A percentile compares a stretch with the other conserved stretches of the same genome.
These are phyloP conservation scores for Xylaria sp. DNA, from an alignment of 2,329 filamentous ascomycete species.

Conservation along the genomic window DNA sequence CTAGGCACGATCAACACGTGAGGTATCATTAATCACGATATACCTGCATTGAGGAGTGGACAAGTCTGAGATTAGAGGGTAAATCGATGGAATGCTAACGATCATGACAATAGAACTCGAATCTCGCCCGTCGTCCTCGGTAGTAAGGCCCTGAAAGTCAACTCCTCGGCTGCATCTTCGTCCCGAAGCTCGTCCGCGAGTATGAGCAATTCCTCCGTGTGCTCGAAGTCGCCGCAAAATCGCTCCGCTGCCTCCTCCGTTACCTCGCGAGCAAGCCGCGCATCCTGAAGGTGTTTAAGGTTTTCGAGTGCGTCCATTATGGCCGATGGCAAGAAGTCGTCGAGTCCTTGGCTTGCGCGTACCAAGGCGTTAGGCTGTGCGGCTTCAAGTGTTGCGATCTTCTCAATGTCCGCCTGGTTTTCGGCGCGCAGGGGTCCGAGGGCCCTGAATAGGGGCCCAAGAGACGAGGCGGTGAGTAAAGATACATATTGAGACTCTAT, in stretches of 20 bases:
- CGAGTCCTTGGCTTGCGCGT: slow-evolving; percentile 67
- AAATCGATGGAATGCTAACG: too few relatives aligned
- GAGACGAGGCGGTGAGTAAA: slow-evolving; percentile 68
- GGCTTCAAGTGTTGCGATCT: slow-evolving; percentile 48
- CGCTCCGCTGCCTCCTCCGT: slow-evolving; percentile 76
- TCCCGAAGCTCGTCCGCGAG: slow-evolving; percentile 37
- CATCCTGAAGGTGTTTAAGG: slow-evolving; percentile 66
- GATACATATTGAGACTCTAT: slow-evolving; percentile 65
- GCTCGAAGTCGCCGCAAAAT: slow-evolving; percentile 81
- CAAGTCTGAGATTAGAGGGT: too few relatives aligned
- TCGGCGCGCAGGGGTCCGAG: slow-evolving; percentile 38
- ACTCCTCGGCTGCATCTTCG: slow-evolving; percentile 27
- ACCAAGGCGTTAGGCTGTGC: slow-evolving; percentile 59
- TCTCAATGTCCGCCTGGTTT: slow-evolving; percentile 46
- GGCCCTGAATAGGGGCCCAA: slow-evolving; percentile 58
- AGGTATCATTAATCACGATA: too few relatives aligned
- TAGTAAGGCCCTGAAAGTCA: slow-evolving; percentile 43
- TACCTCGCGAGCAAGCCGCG: slow-evolving; percentile 64
- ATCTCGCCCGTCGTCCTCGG: slow-evolving; percentile 57
- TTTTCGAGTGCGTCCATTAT: slow-evolving; percentile 87
- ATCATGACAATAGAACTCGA: slow-evolving; percentile 50
- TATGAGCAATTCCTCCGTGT: slow-evolving; percentile 47
- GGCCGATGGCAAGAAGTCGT: slow-evolving; percentile 87
- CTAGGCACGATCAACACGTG: too few relatives aligned
- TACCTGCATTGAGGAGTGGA: too few relatives aligned